Conservation (phyloP, 768 basidiomycete genomes). For the Suillus sp. region DNA sequence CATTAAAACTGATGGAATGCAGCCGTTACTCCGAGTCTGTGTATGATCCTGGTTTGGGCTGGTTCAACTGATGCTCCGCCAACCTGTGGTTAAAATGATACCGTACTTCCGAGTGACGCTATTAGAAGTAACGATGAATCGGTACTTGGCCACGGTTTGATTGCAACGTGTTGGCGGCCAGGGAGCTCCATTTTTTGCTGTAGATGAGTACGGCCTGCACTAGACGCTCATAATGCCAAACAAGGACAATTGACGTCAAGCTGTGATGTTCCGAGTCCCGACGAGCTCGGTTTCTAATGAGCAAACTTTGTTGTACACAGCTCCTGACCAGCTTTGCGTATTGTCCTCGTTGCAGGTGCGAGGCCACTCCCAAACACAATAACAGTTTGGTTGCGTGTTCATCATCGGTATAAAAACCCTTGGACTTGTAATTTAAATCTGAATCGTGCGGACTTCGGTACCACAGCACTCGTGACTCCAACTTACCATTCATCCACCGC, state of each 20-base stretch:
- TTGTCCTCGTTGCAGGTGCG: conserved; percentile 14
- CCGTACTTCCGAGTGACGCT: neutral
- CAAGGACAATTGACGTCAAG: conserved; percentile 7
- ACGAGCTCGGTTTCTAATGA: neutral
- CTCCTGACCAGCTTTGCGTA: conserved; percentile 8
- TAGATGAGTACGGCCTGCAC: neutral
- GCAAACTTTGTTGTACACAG: conserved; percentile 6
- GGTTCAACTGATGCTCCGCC: conserved; percentile 4
- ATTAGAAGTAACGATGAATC: neutral
- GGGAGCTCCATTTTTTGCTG: conserved; percentile 2
- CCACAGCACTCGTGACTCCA: neutral
- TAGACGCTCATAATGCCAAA: conserved; percentile 9
- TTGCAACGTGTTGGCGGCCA: neutral
- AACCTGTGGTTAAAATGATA: neutral
- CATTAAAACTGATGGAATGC: neutral
- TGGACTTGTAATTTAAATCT: neutral
- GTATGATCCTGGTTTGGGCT: neutral
- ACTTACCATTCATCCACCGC: conserved; percentile 3
- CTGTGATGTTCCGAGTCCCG: conserved; percentile 7
- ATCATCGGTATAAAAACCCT: conserved; percentile 12
- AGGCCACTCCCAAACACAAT: conserved; percentile 3
- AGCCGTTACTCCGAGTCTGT: neutral
- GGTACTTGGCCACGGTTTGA: neutral
- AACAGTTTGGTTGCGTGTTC: neutral
- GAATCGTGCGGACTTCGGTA: neutral